These are phyloP conservation scores for Sporothrix globosa DNA, from an alignment of 2,329 filamentous ascomycete species.

Conservation along the genomic window DNA sequence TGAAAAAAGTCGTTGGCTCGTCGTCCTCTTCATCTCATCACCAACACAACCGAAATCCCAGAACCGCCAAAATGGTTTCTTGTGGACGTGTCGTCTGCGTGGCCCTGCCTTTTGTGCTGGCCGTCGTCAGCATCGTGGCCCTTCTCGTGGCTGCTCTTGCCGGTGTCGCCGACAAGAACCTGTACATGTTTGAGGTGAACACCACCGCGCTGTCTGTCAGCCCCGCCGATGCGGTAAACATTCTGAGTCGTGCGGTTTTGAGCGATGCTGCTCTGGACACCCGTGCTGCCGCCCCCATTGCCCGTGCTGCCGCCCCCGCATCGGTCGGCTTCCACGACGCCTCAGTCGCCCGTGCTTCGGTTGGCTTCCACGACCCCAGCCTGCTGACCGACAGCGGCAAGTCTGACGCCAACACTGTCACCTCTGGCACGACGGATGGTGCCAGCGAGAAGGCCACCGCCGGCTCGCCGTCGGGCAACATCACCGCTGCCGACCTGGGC, in stretches of 20 bases:
- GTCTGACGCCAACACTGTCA: constrained; percentile 29
- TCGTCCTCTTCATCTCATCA: background rate
- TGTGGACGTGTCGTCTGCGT: constrained; percentile 84
- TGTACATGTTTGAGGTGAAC: constrained; percentile 65
- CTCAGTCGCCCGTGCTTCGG: background rate
- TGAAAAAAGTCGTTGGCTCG: constrained; percentile 9
- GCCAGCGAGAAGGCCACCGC: constrained; percentile 36
- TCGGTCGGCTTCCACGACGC: constrained; percentile 14
- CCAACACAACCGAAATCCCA: background rate
- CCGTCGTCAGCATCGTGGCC: constrained; percentile 74
- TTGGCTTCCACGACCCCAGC: constrained; percentile 30
- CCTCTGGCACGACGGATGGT: constrained; percentile 35
- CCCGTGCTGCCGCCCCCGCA: constrained; percentile 11
- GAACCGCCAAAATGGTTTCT: constrained; percentile 40
- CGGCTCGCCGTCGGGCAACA: constrained; percentile 46
- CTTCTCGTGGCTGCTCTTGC: constrained; percentile 61
- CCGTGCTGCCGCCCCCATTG: background rate
- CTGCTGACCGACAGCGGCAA: constrained; percentile 21
- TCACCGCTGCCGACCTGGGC: constrained; percentile 61
- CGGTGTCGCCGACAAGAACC: constrained; percentile 58
- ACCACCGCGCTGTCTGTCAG: constrained; percentile 61
- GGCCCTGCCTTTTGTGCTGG: constrained; percentile 80
- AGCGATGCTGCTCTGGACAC: background rate
- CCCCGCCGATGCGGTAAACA: constrained; percentile 31
- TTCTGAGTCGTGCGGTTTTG: constrained; percentile 24